Evolutionary conservation across 2,329 filamentous ascomycete species (phyloP), one percentile per base, ranked within the genome.

Genomic region (Colletotrichum magnum): DNA sequence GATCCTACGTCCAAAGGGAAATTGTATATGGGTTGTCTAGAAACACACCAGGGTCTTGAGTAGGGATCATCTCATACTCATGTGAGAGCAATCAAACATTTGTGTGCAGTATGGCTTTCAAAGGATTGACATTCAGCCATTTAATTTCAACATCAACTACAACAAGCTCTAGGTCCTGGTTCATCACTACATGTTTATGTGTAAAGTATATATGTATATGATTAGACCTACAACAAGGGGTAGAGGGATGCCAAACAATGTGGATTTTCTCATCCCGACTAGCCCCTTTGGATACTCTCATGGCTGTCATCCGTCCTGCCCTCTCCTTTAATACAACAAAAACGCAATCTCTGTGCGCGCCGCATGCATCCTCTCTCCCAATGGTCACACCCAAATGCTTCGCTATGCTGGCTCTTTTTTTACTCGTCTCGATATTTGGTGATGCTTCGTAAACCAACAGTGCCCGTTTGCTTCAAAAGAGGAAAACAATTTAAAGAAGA

Each of bases 161-260:
- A 15, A 28, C 10, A n/a, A 24, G 28, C 18, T 48, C 21, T 1
- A 13, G 21, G 6, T 32, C 24, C 16, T 7, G 3, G 3, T 52
- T 16, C 50, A 32, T 52, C 13, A 13, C 28, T 52, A 52, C 50
- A 32, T 32, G 13, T 52, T 13, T 21, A 26, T 26, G 21, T 51
- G 21, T 24, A 24, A 24, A 24, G 21, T 51, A 26, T 52, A 52
- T 52, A n/a, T 26, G 7, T 21, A 24, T 13, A 32, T 26, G 5
- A 52, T n/a, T 52, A 52, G 18, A 32, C 50, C 50, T 52, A 52
- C 24, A 52, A 28, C 24, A 52, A 18, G 47, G 21, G 47, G 4
- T 3, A 9, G 2, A 16, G 50, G 50, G 50, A 52, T 13, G 26
- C 13, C n/a, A 5, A 24, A n/a, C 0, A 24, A 12, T 24, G 9